These are phyloP conservation scores for Penicillium sp. DNA, from an alignment of 2,329 filamentous ascomycete species.

Conservation along the genomic window DNA sequence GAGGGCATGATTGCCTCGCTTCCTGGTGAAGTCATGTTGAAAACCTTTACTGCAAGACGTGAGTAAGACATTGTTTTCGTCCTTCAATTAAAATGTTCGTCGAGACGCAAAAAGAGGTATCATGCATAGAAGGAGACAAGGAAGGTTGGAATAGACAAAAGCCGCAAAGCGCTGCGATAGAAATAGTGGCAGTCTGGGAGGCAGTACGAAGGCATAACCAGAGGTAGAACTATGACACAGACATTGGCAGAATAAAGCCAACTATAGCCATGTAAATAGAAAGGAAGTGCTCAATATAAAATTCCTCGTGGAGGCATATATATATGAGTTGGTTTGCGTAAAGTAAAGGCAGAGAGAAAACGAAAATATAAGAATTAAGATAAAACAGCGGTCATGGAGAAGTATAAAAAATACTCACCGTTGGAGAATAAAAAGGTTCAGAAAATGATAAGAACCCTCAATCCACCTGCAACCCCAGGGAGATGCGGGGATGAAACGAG, in stretches of 20 bases:
- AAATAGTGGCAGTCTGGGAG: constrained; percentile 90
- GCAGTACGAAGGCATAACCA: constrained; percentile 71
- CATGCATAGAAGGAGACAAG: constrained; percentile 73
- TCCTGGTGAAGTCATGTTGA: constrained; percentile 68
- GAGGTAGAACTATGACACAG: not conserved
- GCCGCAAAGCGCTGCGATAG: constrained; percentile 82
- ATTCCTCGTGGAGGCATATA: too few relatives aligned
- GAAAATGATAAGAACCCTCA: not conserved
- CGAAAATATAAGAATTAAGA: not conserved
- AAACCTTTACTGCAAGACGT: constrained; percentile 64
- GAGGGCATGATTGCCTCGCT: constrained; percentile 58
- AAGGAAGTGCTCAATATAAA: not conserved
- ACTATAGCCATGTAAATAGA: not conserved
- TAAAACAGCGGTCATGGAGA: too few relatives aligned
- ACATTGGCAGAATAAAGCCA: not conserved
- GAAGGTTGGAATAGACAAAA: constrained; percentile 74
- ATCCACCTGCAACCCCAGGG: not conserved
- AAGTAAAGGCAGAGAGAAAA: not conserved
- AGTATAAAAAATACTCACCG: too few relatives aligned
- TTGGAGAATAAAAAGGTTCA: not conserved
- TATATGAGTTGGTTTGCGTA: too few relatives aligned
- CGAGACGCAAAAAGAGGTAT: constrained; percentile 22
- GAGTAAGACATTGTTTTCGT: constrained; percentile 51
- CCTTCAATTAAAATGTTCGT: not conserved
- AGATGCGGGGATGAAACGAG: not conserved